These are phyloP conservation scores for Anisodus acutangulus DNA, from an alignment of 257 asterid genomes.

Conservation along the genomic window DNA sequence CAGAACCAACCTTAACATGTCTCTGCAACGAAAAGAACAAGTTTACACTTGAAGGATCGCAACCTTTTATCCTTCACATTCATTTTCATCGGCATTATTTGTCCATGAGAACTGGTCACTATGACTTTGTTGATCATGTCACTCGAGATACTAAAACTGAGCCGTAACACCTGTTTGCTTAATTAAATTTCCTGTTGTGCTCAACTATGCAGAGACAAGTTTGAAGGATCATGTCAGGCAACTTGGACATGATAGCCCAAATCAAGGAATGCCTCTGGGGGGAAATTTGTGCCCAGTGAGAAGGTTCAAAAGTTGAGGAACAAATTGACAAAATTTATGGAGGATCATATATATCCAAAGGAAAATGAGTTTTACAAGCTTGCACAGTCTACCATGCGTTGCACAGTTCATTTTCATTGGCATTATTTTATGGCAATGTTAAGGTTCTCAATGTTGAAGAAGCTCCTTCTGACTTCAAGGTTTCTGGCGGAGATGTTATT, in stretches of 20 bases:
- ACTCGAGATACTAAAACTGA: not conserved
- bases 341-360: conserved; percentile 79
- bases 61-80: not conserved
- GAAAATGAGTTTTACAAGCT: conserved; percentile 79
- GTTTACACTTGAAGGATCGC: not conserved
- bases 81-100: not conserved
- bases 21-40: not conserved
- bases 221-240: conserved; percentile 43
- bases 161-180: not conserved
- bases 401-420: conserved; percentile 93
- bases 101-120: not conserved
- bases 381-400: conserved; percentile 71
- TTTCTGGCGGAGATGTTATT: too few relatives aligned
- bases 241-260: conserved; percentile 41
- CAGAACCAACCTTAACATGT: not conserved
- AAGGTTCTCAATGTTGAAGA: too few relatives aligned
- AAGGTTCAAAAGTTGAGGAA: conserved; percentile 72
- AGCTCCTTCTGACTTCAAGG: too few relatives aligned
- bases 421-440: too few relatives aligned
- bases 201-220: conserved; percentile 42
- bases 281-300: conserved; percentile 69
- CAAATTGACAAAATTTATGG: conserved; percentile 69
- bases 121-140: conserved; percentile 6
- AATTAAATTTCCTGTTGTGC: not conserved
- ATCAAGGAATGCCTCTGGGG: conserved; percentile 42